Evolutionary conservation across 768 basidiomycete species (phyloP).

Genomic region (Termitomyces titanicus): DNA sequence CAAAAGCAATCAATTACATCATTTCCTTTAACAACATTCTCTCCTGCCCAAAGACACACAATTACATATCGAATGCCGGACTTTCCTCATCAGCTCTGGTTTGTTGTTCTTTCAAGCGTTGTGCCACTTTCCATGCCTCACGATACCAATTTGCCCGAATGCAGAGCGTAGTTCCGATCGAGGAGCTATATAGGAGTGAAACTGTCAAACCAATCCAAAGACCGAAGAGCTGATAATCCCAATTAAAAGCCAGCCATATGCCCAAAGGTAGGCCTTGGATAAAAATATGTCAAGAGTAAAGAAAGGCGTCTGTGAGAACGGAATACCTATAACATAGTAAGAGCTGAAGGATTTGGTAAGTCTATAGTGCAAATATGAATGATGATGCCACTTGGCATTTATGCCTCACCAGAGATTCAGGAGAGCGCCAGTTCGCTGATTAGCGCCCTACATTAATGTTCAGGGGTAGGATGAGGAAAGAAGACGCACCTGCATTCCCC

Average conservation of each 20-base stretch:
- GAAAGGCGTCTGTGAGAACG: background rate
- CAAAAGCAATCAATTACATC: too few relatives aligned
- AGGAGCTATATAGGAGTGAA: slow-evolving; percentile 53
- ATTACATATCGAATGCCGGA: background rate
- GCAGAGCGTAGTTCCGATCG: slow-evolving; percentile 48
- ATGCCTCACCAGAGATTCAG: slow-evolving; percentile 62
- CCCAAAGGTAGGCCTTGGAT: slow-evolving; percentile 70
- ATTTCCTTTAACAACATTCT: too few relatives aligned
- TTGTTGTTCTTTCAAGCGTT: slow-evolving; percentile 34
- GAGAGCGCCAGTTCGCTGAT: slow-evolving; percentile 65
- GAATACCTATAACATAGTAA: slow-evolving; percentile 68
- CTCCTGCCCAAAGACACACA: too few relatives aligned
- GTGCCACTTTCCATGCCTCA: slow-evolving; percentile 60
- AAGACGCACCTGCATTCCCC: slow-evolving; percentile 63
- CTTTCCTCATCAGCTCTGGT: background rate
- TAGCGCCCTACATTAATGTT: background rate
- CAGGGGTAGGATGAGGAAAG: background rate
- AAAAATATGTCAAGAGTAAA: background rate
- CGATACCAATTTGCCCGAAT: slow-evolving; percentile 62
- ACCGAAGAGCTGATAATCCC: slow-evolving; percentile 58
- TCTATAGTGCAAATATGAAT: background rate
- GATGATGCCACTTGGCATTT: background rate
- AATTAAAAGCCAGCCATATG: slow-evolving; percentile 67
- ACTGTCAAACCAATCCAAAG: slow-evolving; percentile 84
- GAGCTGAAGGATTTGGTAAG: slow-evolving; percentile 33